Evolutionary conservation across 2,329 filamentous ascomycete genomes (phyloP).

Genomic region (Alternaria gansuensis): DNA sequence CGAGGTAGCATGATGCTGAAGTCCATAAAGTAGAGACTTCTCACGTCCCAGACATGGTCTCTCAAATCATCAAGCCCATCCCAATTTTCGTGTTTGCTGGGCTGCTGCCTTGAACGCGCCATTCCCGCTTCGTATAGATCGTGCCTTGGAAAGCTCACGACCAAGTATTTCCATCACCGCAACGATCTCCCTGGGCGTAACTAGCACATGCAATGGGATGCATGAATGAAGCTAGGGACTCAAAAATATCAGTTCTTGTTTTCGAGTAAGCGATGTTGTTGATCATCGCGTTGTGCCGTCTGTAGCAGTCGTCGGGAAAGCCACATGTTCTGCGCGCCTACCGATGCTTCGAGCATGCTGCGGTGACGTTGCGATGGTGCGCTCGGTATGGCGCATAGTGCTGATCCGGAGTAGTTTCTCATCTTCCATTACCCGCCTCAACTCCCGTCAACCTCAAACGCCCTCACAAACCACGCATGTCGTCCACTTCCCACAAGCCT

Average conservation of each 20-base stretch:
- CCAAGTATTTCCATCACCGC: not conserved
- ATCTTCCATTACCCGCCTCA: not conserved
- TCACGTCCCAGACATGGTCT: not conserved
- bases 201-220: not conserved
- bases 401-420: not conserved
- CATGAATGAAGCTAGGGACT: not conserved
- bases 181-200: not conserved
- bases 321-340: rapidly evolving
- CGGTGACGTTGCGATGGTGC: rapidly evolving
- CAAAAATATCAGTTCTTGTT: too few species aligned
- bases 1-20: rapidly evolving
- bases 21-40: not conserved
- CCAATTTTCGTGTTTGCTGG: not conserved
- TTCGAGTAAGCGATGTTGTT: not conserved
- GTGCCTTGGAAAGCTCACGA: not conserved
- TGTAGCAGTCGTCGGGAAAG: too few species aligned
- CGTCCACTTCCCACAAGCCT: constrained; percentile 29
- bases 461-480: constrained; percentile 28
- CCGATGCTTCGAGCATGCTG: not conserved
- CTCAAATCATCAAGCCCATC: not conserved
- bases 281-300: not conserved
- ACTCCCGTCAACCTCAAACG: constrained; percentile 12
- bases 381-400: not conserved
- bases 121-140: not conserved
- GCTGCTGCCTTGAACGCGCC: rapidly evolving